Evolutionary conservation across 352 stramenopile genomes (phyloP).

Genomic region (Thraustochytrium aureum): DNA sequence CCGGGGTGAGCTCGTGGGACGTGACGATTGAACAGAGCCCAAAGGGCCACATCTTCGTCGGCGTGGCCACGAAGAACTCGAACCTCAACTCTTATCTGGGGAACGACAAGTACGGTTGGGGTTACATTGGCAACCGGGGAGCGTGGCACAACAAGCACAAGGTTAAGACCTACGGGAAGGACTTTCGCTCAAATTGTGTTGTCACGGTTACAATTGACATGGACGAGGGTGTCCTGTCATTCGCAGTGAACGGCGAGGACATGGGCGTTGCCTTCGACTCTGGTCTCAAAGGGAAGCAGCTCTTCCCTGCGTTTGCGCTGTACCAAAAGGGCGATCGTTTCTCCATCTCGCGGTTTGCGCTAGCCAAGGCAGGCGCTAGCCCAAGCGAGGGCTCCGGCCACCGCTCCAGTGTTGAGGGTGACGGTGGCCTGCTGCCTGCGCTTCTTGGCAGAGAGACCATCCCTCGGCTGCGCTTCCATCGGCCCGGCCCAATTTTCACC

Average conservation of each 20-base stretch:
- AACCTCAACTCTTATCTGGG: slow-evolving; percentile 79
- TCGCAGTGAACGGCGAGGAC: slow-evolving; percentile 81
- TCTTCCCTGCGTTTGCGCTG: slow-evolving; percentile 80
- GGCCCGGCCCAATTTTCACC: slow-evolving; percentile 2
- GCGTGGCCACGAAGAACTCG: slow-evolving; percentile 74
- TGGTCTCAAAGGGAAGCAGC: slow-evolving; percentile 49
- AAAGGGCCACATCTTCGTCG: slow-evolving; percentile 75
- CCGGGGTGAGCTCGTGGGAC: slow-evolving; percentile 45
- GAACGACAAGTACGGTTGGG: slow-evolving; percentile 85
- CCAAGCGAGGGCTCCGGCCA: background rate
- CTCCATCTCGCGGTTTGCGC: slow-evolving; percentile 61
- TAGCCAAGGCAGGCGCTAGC: slow-evolving; percentile 15
- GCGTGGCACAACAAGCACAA: slow-evolving; percentile 85
- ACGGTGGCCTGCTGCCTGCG: too few relatives aligned
- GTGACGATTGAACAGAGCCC: slow-evolving; percentile 41
- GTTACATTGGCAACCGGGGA: slow-evolving; percentile 81
- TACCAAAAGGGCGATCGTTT: slow-evolving; percentile 87
- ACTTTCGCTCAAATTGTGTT: slow-evolving; percentile 80
- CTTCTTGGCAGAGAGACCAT: too few relatives aligned
- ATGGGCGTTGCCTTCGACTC: slow-evolving; percentile 74
- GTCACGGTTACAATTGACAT: slow-evolving; percentile 76
- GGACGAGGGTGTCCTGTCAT: slow-evolving; percentile 74
- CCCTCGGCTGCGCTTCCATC: slow-evolving; percentile 30
- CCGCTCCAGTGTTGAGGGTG: too few relatives aligned
- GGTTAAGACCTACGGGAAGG: slow-evolving; percentile 80